A percentile compares a stretch with the other conserved stretches of the same genome.
Conservation (phyloP, 345 rosid genomes). For the Durio zibethinus region DNA sequence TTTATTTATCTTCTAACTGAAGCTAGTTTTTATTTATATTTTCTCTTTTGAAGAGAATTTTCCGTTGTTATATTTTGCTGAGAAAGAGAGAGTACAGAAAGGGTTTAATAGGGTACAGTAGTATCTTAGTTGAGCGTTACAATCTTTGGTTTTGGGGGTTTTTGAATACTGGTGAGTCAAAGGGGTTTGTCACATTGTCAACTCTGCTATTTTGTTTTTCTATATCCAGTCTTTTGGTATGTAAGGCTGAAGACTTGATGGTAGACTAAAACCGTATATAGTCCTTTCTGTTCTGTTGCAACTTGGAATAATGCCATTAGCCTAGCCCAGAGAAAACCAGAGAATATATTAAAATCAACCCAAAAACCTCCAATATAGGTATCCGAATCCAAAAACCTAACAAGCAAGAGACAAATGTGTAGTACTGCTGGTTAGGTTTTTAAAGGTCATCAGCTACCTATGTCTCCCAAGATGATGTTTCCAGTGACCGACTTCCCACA, state of each 20-base stretch:
- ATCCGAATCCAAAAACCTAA: constrained; percentile 3
- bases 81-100: not conserved
- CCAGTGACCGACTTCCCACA: not conserved
- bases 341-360: constrained; percentile 23
- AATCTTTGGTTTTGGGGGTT: not conserved
- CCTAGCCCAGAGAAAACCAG: constrained; percentile 20
- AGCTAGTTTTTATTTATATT: not conserved
- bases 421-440: constrained; percentile 8
- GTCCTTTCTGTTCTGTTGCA: constrained; percentile 18
- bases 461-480: not conserved
- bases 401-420: not conserved
- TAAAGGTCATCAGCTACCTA: not conserved
- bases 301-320: constrained; percentile 22
- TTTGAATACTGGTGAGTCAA: constrained; percentile 21
- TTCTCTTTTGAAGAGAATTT: not conserved
- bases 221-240: constrained; percentile 20
- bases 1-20: not conserved
- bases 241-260: not conserved
- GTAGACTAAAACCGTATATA: constrained; percentile 4
- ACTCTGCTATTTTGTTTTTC: constrained; percentile 1
- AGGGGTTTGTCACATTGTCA: constrained; percentile 23
- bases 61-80: constrained; percentile 13
- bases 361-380: constrained; percentile 3
- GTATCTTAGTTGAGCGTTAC: constrained; percentile 26
- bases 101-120: not conserved